Evolutionary conservation across 768 basidiomycete genomes (phyloP).

Genomic region (Paxillus involutus): DNA sequence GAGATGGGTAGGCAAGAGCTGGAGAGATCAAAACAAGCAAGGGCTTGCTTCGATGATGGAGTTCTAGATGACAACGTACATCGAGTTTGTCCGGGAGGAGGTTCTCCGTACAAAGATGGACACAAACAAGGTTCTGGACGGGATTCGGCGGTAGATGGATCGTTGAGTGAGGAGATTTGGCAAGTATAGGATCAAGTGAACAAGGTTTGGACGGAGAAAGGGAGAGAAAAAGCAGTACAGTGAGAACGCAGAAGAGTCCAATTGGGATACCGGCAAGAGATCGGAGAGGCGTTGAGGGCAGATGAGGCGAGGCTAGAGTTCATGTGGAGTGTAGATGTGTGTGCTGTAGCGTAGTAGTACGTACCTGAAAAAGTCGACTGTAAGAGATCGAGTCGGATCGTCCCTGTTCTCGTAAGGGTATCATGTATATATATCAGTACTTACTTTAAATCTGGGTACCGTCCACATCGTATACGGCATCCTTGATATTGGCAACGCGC

Average conservation of each 20-base stretch:
- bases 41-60: constrained; percentile 32
- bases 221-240: constrained; percentile 20
- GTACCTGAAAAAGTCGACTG: constrained; percentile 34
- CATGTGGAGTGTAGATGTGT: neutral
- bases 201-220: constrained; percentile 11
- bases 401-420: constrained; percentile 34
- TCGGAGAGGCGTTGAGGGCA: neutral
- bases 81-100: constrained; percentile 29
- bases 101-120: constrained; percentile 25
- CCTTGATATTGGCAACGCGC: constrained; percentile 21
- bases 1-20: constrained; percentile 23
- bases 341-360: neutral
- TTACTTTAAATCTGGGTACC: constrained; percentile 31
- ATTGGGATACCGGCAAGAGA: constrained; percentile 11
- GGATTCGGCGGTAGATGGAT: constrained; percentile 10
- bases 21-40: constrained; percentile 16
- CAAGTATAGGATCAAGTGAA: constrained; percentile 11
- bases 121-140: constrained; percentile 18
- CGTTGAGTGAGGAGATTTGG: constrained; percentile 17
- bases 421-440: constrained; percentile 32
- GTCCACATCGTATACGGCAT: constrained; percentile 34
- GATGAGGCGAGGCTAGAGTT: constrained; percentile 20
- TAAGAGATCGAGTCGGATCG: constrained; percentile 37
- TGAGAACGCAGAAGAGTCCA: constrained; percentile 7
- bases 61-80: constrained; percentile 28